Conservation (phyloP, 2,329 filamentous ascomycete genomes). For the Colletotrichum sansevieriae region DNA sequence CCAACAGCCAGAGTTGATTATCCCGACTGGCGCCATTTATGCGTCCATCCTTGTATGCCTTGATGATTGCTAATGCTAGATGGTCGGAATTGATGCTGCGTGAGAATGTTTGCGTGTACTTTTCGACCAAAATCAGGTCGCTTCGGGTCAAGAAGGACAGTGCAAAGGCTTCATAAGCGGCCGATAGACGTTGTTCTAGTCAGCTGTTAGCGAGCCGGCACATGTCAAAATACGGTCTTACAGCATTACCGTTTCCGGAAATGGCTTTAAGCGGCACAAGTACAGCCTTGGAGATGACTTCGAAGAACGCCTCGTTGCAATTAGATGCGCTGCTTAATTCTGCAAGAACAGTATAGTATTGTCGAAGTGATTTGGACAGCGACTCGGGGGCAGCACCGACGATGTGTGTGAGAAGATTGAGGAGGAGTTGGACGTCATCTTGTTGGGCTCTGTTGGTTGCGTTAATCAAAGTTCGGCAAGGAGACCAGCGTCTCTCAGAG, state of each 20-base stretch:
- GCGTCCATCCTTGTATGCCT: constrained; percentile 49
- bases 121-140: constrained; percentile 57
- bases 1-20: constrained; percentile 72
- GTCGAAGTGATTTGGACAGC: constrained; percentile 46
- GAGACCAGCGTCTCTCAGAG: neutral
- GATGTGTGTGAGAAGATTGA: constrained; percentile 54
- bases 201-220: constrained; percentile 10
- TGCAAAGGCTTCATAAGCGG: constrained; percentile 54
- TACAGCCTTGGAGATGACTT: constrained; percentile 43
- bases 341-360: constrained; percentile 58
- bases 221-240: neutral
- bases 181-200: constrained; percentile 1
- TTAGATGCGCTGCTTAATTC: constrained; percentile 47
- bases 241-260: constrained; percentile 30
- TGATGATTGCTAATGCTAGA: constrained; percentile 58
- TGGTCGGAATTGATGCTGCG: constrained; percentile 53
- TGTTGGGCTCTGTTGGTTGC: constrained; percentile 39
- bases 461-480: neutral
- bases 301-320: constrained; percentile 34
- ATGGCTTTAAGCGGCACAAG: constrained; percentile 40
- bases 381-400: constrained; percentile 47
- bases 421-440: constrained; percentile 48
- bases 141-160: constrained; percentile 54
- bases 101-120: constrained; percentile 53
- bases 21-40: constrained; percentile 50